Evolutionary conservation across 1,139 yeast genomes (phyloP).

Genomic region (Sugiyamaella castrensis): DNA sequence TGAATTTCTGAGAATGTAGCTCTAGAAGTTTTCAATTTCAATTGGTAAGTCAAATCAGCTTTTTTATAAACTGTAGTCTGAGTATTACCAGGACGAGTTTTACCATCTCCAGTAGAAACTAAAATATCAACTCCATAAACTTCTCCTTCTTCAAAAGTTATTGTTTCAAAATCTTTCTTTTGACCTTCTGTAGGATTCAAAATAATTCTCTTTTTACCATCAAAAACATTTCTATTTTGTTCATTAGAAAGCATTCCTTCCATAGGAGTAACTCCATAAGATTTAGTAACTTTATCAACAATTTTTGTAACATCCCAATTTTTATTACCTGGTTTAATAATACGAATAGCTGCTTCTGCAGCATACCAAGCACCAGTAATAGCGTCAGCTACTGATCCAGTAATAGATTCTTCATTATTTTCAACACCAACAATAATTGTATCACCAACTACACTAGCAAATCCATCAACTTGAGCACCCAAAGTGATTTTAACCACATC

Average conservation of each 20-base stretch:
- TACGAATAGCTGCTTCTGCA: slow-evolving; percentile 74
- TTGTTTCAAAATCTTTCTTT: slow-evolving; percentile 59
- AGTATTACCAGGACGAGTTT: slow-evolving; percentile 58
- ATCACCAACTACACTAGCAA: slow-evolving; percentile 68
- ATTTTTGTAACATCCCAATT: slow-evolving; percentile 76
- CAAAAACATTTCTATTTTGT: slow-evolving; percentile 64
- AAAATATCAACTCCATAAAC: slow-evolving; percentile 76
- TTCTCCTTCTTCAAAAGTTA: slow-evolving; percentile 70
- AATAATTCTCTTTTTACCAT: slow-evolving; percentile 75
- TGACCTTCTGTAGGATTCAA: slow-evolving; percentile 72
- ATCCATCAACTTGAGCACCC: slow-evolving; percentile 79
- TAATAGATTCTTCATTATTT: slow-evolving; percentile 40
- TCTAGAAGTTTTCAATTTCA: slow-evolving; percentile 73
- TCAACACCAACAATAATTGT: slow-evolving; percentile 57
- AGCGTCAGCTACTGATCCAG: slow-evolving; percentile 65
- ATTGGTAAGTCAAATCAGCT: slow-evolving; percentile 64
- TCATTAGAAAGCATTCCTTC: slow-evolving; percentile 80
- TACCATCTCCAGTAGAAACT: slow-evolving; percentile 66
- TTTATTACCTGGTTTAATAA: slow-evolving; percentile 63
- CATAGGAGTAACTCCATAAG: slow-evolving; percentile 58
- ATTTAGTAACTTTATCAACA: slow-evolving; percentile 62
- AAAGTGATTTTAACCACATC: slow-evolving; percentile 73
- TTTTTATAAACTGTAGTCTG: slow-evolving; percentile 72
- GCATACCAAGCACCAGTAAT: slow-evolving; percentile 74
- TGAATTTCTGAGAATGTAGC: slow-evolving; percentile 63